Conservation (phyloP, 306 rosid genomes). For the Castanea crenata region DNA sequence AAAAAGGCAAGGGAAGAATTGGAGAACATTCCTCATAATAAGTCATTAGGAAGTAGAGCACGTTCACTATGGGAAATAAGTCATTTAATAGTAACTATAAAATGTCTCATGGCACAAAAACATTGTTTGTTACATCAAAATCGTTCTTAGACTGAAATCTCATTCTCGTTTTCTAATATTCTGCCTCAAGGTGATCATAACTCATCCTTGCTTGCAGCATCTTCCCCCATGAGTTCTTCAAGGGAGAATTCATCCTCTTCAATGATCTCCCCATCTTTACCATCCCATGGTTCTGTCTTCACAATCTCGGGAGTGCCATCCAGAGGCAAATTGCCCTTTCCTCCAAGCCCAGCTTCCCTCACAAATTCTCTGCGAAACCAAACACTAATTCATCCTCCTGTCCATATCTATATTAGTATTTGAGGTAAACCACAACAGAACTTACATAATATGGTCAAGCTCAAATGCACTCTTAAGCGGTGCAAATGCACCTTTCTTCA, state of each 20-base stretch:
- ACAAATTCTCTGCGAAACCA: constrained; percentile 67
- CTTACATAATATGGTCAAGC: constrained; percentile 81
- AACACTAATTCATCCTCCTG: neutral
- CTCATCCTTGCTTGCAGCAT: constrained; percentile 61
- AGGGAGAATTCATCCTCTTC: constrained; percentile 98
- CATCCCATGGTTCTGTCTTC: constrained; percentile 90
- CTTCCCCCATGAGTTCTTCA: constrained; percentile 94
- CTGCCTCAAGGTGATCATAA: constrained; percentile 28
- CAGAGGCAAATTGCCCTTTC: constrained; percentile 85
- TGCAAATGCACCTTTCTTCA: constrained; percentile 85
- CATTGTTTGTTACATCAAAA: constrained; percentile 18
- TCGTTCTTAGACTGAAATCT: constrained; percentile 18
- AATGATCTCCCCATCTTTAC: constrained; percentile 85
- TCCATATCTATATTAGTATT: constrained; percentile 9
- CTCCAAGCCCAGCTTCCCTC: constrained; percentile 88
- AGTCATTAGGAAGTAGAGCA: neutral
- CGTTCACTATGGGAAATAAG: constrained; percentile 18
- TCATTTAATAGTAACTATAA: constrained; percentile 10
- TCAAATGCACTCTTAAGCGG: constrained; percentile 97
- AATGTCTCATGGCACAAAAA: constrained; percentile 11
- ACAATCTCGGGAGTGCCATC: constrained; percentile 54
- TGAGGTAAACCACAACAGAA: neutral
- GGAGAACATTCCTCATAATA: neutral
- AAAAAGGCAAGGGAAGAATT: neutral
- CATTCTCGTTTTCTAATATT: constrained; percentile 3